Conservation (phyloP, 192 early-diverging fungal species). For the Jimgerdemannia lactiflua region DNA sequence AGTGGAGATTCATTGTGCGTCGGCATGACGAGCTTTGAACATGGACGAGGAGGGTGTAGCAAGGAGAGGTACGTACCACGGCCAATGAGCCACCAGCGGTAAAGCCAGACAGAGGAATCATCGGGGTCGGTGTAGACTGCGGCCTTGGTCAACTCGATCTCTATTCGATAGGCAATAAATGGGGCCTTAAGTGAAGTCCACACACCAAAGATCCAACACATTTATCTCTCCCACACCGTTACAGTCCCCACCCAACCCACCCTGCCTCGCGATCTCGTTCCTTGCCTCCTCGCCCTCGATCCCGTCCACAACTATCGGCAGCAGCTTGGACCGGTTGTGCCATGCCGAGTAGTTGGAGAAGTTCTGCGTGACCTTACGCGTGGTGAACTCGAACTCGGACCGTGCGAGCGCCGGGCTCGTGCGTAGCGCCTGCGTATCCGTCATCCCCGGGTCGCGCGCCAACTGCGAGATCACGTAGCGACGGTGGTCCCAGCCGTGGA, state of each 20-base stretch:
- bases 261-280: constrained; percentile 29
- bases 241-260: constrained; percentile 2
- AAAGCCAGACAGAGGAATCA: constrained; percentile 97
- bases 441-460: constrained; percentile 8
- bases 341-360: constrained; percentile 99
- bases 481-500: constrained; percentile 99
- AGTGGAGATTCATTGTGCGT: background rate
- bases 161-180: constrained; percentile 34
- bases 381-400: constrained; percentile 87
- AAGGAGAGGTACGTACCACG: constrained; percentile 23
- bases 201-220: too few relatives aligned
- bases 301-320: constrained; percentile 50
- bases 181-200: too few relatives aligned
- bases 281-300: constrained; percentile 40
- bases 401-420: constrained; percentile 38
- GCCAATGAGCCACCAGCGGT: constrained; percentile 91
- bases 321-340: constrained; percentile 89
- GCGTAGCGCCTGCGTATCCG: constrained; percentile 14
- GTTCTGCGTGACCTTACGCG: constrained; percentile 84
- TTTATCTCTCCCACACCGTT: background rate
- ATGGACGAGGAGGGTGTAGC: background rate
- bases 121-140: constrained; percentile 96
- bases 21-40: background rate
- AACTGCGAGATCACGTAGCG: constrained; percentile 70
- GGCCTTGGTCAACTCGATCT: constrained; percentile 82